These are phyloP conservation scores for Wickerhamomyces sp. DNA, from an alignment of 1,139 yeast species.

Conservation along the genomic window DNA sequence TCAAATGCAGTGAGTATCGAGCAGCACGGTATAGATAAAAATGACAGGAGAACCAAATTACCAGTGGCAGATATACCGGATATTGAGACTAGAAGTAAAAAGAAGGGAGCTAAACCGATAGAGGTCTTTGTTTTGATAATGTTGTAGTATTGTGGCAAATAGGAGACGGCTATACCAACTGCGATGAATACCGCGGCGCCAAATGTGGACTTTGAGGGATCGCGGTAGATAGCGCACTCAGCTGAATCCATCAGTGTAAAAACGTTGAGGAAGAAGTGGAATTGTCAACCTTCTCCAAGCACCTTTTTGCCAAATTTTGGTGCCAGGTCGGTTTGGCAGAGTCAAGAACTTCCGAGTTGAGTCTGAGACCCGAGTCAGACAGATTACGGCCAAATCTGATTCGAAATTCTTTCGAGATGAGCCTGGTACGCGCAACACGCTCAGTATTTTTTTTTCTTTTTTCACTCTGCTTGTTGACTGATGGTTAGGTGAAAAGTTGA, in stretches of 20 bases:
- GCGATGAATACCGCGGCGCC: slow-evolving; percentile 25
- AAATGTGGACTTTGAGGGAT: slow-evolving; percentile 17
- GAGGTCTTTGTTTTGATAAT: slow-evolving; percentile 57
- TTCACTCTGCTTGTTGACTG: background rate
- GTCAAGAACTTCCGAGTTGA: no score
- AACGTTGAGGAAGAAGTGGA: no score
- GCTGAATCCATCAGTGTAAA: no score
- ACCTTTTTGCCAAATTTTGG: background rate
- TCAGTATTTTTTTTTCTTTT: background rate
- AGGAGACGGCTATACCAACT: slow-evolving; percentile 66
- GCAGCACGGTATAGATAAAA: slow-evolving; percentile 52
- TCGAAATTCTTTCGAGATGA: no score
- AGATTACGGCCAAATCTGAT: no score
- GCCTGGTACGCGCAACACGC: no score
- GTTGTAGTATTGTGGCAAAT: slow-evolving; percentile 69
- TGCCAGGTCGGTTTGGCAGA: no score
- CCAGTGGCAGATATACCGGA: slow-evolving; percentile 68
- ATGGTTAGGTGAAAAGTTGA: no score
- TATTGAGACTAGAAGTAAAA: slow-evolving; percentile 65
- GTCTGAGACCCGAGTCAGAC: no score
- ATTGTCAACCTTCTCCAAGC: background rate
- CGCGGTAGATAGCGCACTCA: slow-evolving; percentile 16
- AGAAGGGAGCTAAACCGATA: slow-evolving; percentile 76
- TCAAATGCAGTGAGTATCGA: slow-evolving; percentile 42
- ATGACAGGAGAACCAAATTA: slow-evolving; percentile 59